Conservation (phyloP, 495 filamentous ascomycete genomes). For the Talaromyces borbonicus region DNA sequence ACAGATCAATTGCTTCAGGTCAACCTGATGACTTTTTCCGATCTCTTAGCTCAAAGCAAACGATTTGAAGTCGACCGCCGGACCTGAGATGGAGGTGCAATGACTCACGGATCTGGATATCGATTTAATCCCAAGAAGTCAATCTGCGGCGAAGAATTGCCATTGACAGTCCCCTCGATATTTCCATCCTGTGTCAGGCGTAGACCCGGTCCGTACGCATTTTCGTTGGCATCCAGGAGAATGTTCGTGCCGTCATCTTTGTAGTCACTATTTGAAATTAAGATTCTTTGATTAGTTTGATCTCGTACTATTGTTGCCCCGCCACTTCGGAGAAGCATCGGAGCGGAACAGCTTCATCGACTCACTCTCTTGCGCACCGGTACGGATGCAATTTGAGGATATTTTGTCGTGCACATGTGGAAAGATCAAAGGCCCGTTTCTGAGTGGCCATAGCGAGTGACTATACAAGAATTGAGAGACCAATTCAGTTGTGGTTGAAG, state of each 20-base stretch:
- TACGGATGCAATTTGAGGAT: constrained; percentile 77
- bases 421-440: constrained; percentile 55
- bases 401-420: constrained; percentile 75
- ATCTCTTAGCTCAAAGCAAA: no score
- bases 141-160: constrained; percentile 35
- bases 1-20: constrained; percentile 81
- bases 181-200: constrained; percentile 36
- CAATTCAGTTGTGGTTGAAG: no score
- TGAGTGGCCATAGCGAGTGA: constrained; percentile 28
- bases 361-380: constrained; percentile 74
- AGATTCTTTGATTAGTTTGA: constrained; percentile 8
- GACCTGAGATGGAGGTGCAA: no score
- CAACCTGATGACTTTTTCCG: constrained; percentile 69
- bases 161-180: constrained; percentile 26
- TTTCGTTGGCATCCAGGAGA: constrained; percentile 95
- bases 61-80: no score
- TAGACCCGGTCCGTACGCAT: constrained; percentile 79
- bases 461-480: no score
- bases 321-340: constrained; percentile 8
- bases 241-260: constrained; percentile 97
- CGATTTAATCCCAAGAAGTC: constrained; percentile 76
- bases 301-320: background rate
- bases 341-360: constrained; percentile 13
- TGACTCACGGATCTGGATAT: constrained; percentile 81
- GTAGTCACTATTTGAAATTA: constrained; percentile 72